Base-by-base conservation (phyloP, 2,329 filamentous ascomycete genomes). In the Xenoacremonium recifei region DNA sequence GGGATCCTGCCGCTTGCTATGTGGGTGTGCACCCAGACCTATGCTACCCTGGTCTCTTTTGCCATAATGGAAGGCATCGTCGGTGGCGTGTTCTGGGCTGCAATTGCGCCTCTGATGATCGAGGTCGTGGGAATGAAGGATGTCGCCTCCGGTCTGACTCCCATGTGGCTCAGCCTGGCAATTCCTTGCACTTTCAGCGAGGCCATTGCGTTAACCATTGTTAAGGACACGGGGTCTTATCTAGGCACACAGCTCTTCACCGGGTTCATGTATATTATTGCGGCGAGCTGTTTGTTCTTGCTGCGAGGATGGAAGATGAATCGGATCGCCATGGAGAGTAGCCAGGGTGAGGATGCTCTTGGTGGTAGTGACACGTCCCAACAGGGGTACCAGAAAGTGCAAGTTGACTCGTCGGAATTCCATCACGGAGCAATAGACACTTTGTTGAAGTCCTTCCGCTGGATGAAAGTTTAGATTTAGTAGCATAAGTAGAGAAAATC, bases 161-260 rank as follows among this genome's bases (percentile, higher is more conserved):
- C 42, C 3, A 21, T 52, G n/a, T 53, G 49, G 47, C 13, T 51
- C 3, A 19, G 23, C 2, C 29, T 50, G 18, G 47, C 40, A 2
- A 13, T 40, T 2, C 44, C 50, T 4, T 42, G 41, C 0, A 44
- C 38, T 2, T 43, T 53, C 5, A 50, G 49, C 21, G 47, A 42
- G 2, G 49, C 50, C 3, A 50, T 50, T 11, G 42, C 44, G 0
- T 12, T 53, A 10, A 30, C 47, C 15, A 51, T 51, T 4, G 39
- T 32, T 4, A 5, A 30, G 6, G 16, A 35, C 0, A 53, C 47
- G 1, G 49, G 44, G 10, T 42, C 35, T 6, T 53, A 51, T 25
- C 11, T 50, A 1, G 50, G 44, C 1, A 44, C 41, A 2, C 49
- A 53, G 27, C 5, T 51, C 1, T 51, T 48, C 12, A 45, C 47